Evolutionary conservation across 2,329 filamentous ascomycete genomes (phyloP), one percentile per base, ranked within the genome.

Genomic region (Paecilomyces sp.): DNA sequence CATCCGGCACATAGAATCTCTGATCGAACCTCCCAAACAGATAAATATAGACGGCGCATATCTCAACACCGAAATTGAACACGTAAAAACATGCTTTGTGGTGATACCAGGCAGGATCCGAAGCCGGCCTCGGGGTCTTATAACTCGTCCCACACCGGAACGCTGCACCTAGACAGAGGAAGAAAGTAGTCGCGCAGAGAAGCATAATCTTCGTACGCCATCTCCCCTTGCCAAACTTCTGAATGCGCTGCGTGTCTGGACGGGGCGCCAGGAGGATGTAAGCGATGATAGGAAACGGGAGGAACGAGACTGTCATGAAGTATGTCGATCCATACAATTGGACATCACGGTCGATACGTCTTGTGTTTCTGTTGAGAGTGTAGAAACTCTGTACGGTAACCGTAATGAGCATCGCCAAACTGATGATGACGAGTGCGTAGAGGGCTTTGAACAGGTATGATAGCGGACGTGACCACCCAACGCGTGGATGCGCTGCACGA

Each of bases 31-130:
- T 83, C 22, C 82, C 74, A 15, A 88, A 68, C 0, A 87, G 81
- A 74, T 90, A 93, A 8, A 87, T 76, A 57, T 81, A 82, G 3
- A 93, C 81, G 41, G 91, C 85, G 25, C 88, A 69, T 50, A 92
- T 77, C 74, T 96, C 92, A 41, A 92, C 79, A 15, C 77, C 78
- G 69, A 90, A 95, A 76, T 90, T 89, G 78, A 94, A 90, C 69
- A 86, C 76, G 77, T 94, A 96, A 78, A 91, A 96, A 67, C 83
- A 85, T 1, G 86, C 83, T 71, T 88, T 89, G 68, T 78, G 78
- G 67, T 91, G 83, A 70, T 87, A 93, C 82, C 87, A 89, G 4
- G 86, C 87, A 1, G 89, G 85, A 60, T 84, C 51, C 11, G 53
- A 77, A 59, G 68, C 66, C 3, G 79, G 84, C 30, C 80, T 82